These are phyloP conservation scores for Coemansia sp. DNA, from an alignment of 192 early-diverging fungal genomes.

Conservation along the genomic window DNA sequence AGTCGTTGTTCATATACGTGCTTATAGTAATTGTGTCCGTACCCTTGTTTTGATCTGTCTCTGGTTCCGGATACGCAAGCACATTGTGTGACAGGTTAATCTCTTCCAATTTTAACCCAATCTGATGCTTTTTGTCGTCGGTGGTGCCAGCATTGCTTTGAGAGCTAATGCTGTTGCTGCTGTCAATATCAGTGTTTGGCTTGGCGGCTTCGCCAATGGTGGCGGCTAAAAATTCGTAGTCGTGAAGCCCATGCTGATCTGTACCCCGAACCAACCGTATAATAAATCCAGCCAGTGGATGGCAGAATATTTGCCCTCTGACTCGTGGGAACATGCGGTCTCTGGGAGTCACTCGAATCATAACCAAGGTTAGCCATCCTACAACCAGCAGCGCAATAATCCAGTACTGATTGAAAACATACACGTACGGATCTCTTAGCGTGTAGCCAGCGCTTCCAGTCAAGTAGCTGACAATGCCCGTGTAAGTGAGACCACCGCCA, in stretches of 20 bases:
- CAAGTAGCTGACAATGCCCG: constrained; percentile 57
- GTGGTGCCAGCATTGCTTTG: background rate
- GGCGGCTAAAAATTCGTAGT: constrained; percentile 36
- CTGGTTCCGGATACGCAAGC: constrained; percentile 1
- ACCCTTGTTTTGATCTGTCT: background rate
- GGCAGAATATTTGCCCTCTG: constrained; percentile 60
- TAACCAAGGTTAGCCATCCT: constrained; percentile 58
- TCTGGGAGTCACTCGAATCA: constrained; percentile 61
- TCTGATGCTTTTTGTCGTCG: background rate
- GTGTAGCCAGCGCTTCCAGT: constrained; percentile 40
- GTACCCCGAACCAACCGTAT: constrained; percentile 49
- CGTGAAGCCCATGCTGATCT: constrained; percentile 40
- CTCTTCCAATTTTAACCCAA: background rate
- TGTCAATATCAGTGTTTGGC: constrained; percentile 2
- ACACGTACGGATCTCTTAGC: constrained; percentile 55
- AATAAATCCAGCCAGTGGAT: constrained; percentile 55
- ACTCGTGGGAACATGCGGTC: constrained; percentile 66
- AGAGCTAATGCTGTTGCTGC: constrained; percentile 1
- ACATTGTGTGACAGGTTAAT: background rate
- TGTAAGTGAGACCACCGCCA: constrained; percentile 69
- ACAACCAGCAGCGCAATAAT: constrained; percentile 60
- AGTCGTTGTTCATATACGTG: constrained; percentile 14
- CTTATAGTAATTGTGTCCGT: constrained; percentile 9
- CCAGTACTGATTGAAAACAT: constrained; percentile 68
- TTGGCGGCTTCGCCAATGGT: background rate